Conservation (phyloP, 495 filamentous ascomycete species). For the Eremomyces bilateralis region DNA sequence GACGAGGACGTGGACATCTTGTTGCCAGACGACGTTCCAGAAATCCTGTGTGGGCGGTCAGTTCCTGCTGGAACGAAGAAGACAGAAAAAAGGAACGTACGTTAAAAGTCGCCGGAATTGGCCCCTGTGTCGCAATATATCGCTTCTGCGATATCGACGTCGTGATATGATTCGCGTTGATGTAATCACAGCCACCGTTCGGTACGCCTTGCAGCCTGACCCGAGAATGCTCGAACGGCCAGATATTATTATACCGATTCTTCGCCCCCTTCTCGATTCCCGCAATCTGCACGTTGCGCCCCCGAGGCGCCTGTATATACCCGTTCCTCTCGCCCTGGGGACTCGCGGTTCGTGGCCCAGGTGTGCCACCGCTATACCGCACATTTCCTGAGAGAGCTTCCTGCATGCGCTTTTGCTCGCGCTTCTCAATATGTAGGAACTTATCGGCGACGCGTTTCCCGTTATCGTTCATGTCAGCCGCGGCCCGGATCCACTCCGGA, state of each 20-base stretch:
- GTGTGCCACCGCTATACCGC: conserved; percentile 25
- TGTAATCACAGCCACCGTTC: conserved; percentile 70
- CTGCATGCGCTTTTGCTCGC: conserved; percentile 76
- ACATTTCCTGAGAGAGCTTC: conserved; percentile 54
- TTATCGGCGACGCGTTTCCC: conserved; percentile 64
- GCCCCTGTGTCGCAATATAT: conserved; percentile 92
- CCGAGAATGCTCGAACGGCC: conserved; percentile 85
- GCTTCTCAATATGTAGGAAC: conserved; percentile 65
- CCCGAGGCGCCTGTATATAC: conserved; percentile 1
- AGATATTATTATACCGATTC: conserved; percentile 94
- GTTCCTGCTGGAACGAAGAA: conserved; percentile 4
- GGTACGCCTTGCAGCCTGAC: conserved; percentile 54
- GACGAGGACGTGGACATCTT: conserved; percentile 82
- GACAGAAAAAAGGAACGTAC: conserved; percentile 27
- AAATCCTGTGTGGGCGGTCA: conserved; percentile 59
- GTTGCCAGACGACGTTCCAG: conserved; percentile 93
- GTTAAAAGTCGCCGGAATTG: conserved; percentile 77
- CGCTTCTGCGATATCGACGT: conserved; percentile 57
- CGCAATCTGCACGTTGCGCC: conserved; percentile 37
- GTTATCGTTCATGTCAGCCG: conserved; percentile 39
- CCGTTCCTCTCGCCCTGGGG: not conserved
- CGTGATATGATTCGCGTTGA: conserved; percentile 80
- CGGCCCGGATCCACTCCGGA: conserved; percentile 57
- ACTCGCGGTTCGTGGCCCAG: conserved; percentile 2
- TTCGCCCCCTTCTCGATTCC: conserved; percentile 89